These are phyloP conservation scores for Avena atlantica DNA, from an alignment of 176 grass and related monocot genomes.

Conservation along the genomic window DNA sequence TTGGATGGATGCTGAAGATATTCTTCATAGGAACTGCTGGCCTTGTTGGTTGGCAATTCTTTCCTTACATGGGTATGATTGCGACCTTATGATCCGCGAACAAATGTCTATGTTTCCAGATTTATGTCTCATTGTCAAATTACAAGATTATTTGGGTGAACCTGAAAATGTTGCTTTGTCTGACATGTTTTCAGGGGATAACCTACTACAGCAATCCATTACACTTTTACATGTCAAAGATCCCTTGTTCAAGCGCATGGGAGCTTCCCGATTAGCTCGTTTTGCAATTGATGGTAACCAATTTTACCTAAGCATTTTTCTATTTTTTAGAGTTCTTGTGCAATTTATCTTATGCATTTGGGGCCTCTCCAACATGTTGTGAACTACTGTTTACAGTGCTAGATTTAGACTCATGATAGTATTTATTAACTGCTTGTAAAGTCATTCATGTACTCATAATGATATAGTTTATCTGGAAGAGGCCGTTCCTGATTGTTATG, in stretches of 20 bases:
- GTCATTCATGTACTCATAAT: background rate
- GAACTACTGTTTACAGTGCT: conserved; percentile 3
- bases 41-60: conserved; percentile 84
- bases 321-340: conserved; percentile 1
- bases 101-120: background rate
- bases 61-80: conserved; percentile 93
- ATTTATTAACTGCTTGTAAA: conserved; percentile 7
- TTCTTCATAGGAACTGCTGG: conserved; percentile 82
- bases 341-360: conserved; percentile 23
- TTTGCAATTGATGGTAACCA: conserved; percentile 88
- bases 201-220: conserved; percentile 82
- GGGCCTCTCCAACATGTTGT: conserved; percentile 9
- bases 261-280: conserved; percentile 80
- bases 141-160: conserved; percentile 24
- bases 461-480: background rate
- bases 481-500: background rate
- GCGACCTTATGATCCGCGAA: background rate
- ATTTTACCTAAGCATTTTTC: conserved; percentile 10
- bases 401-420: background rate
- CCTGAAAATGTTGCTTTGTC: conserved; percentile 35
- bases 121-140: background rate
- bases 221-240: conserved; percentile 90
- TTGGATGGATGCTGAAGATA: conserved; percentile 88
- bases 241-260: conserved; percentile 93
- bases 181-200: conserved; percentile 81